Evolutionary conservation across 495 filamentous ascomycete species (phyloP).

Genomic region (Copromyces sp.): DNA sequence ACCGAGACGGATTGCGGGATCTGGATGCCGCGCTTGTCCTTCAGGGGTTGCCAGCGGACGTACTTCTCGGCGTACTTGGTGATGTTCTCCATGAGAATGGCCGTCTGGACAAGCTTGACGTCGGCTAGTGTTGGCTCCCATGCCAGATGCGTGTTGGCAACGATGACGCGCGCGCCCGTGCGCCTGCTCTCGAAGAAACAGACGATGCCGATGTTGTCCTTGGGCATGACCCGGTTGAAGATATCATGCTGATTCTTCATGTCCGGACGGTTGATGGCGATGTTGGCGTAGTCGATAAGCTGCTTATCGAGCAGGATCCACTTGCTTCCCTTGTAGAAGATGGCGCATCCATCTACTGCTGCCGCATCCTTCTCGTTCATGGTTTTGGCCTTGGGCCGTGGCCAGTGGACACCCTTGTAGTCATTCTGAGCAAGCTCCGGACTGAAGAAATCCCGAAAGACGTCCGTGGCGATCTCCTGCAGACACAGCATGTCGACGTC

Average conservation of each 20-base stretch:
- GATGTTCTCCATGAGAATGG: constrained; percentile 85
- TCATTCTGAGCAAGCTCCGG: constrained; percentile 69
- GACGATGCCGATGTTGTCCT: constrained; percentile 88
- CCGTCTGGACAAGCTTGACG: constrained; percentile 90
- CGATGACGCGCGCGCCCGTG: constrained; percentile 80
- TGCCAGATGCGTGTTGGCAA: constrained; percentile 86
- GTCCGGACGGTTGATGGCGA: constrained; percentile 83
- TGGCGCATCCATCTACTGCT: constrained; percentile 86
- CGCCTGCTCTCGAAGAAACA: constrained; percentile 81
- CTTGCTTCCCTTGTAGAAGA: constrained; percentile 88
- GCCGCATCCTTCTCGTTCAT: constrained; percentile 84
- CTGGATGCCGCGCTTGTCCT: constrained; percentile 67
- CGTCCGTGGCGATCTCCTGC: constrained; percentile 85
- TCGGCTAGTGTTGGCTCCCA: constrained; percentile 88
- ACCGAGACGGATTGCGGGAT: constrained; percentile 46
- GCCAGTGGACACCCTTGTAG: constrained; percentile 89
- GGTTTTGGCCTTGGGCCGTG: constrained; percentile 74
- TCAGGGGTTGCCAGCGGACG: constrained; percentile 60
- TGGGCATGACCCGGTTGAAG: constrained; percentile 95
- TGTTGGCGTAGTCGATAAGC: constrained; percentile 80
- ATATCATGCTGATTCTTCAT: constrained; percentile 94
- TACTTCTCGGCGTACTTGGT: constrained; percentile 75
- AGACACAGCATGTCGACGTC: constrained; percentile 83
- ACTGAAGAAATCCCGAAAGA: constrained; percentile 80
- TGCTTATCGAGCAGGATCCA: constrained; percentile 91